A percentile compares a stretch with the other conserved stretches of the same genome.
These are phyloP conservation scores for Massarina eburnea DNA, from an alignment of 2,329 filamentous ascomycete genomes.

Conservation along the genomic window DNA sequence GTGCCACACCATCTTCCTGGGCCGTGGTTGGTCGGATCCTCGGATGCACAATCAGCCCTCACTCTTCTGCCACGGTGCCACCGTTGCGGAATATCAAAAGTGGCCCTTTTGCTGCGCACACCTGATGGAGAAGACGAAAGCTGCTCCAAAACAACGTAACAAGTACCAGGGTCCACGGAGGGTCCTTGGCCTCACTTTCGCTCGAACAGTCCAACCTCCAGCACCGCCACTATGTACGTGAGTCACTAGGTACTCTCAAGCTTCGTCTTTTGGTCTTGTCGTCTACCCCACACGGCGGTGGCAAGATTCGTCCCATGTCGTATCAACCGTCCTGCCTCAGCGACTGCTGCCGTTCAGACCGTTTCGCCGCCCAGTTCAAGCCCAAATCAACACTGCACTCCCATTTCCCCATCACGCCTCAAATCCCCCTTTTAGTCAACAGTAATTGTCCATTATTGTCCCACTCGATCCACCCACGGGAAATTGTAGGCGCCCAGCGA, in stretches of 20 bases:
- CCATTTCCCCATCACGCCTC: conserved; percentile 8
- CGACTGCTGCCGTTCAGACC: conserved; percentile 3
- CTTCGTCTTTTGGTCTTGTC: background rate
- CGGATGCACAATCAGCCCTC: no score
- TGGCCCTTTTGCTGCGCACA: background rate
- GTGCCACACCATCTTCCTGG: background rate
- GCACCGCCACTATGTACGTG: background rate
- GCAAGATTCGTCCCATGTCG: background rate
- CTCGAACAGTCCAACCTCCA: background rate
- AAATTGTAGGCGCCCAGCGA: conserved; percentile 29
- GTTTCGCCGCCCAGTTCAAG: conserved; percentile 8
- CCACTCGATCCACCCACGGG: conserved; percentile 7
- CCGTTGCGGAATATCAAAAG: background rate
- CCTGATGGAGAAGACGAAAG: background rate
- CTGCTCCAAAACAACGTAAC: background rate
- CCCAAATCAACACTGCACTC: conserved; percentile 2
- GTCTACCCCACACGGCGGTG: background rate
- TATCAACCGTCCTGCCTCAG: background rate
- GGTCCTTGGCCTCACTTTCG: background rate
- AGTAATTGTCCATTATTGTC: conserved; percentile 19
- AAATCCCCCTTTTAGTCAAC: conserved; percentile 1
- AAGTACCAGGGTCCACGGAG: background rate
- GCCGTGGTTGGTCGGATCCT: background rate
- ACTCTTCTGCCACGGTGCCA: background rate
- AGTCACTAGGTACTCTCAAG: background rate